Evolutionary conservation across 2,329 filamentous ascomycete genomes (phyloP).

Genomic region (Neopestalotiopsis clavispora): DNA sequence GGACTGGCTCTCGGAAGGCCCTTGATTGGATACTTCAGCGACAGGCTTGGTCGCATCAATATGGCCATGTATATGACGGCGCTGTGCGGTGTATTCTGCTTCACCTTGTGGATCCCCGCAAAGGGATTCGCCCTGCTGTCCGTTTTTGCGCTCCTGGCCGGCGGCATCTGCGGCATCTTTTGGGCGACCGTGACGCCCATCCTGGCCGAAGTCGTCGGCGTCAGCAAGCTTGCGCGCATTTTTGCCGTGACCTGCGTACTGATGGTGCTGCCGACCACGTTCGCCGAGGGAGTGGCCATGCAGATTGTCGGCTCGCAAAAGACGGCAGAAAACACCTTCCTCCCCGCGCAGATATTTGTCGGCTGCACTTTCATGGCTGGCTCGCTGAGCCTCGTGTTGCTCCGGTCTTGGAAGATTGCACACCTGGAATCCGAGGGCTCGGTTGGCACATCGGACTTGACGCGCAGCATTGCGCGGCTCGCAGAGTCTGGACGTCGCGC

Average conservation of each 20-base stretch:
- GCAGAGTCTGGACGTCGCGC: background rate
- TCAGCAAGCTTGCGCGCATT: slow-evolving; percentile 60
- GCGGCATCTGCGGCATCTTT: slow-evolving; percentile 64
- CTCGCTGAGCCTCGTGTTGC: slow-evolving; percentile 55
- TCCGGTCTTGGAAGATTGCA: slow-evolving; percentile 63
- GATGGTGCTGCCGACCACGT: slow-evolving; percentile 60
- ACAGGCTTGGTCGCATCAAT: slow-evolving; percentile 64
- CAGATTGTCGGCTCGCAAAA: slow-evolving; percentile 43
- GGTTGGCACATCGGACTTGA: background rate
- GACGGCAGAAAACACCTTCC: slow-evolving; percentile 53
- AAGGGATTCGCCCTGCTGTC: slow-evolving; percentile 61
- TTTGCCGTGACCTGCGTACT: slow-evolving; percentile 64
- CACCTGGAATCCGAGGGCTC: background rate
- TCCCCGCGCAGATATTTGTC: slow-evolving; percentile 63
- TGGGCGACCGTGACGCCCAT: slow-evolving; percentile 64
- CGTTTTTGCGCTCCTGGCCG: slow-evolving; percentile 63
- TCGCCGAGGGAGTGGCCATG: slow-evolving; percentile 54
- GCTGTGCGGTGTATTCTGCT: slow-evolving; percentile 59
- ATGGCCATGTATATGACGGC: slow-evolving; percentile 61
- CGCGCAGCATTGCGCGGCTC: background rate
- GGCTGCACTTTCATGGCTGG: slow-evolving; percentile 67
- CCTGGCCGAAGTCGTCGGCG: slow-evolving; percentile 63
- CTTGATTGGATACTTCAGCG: slow-evolving; percentile 66
- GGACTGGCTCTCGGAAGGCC: slow-evolving; percentile 65
- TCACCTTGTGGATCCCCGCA: slow-evolving; percentile 67